A percentile compares a stretch with the other conserved stretches of the same genome.
phyloP scores from a whole-genome alignment of 2,329 filamentous ascomycete species.

The Monosporascus cannonballus region DNA sequence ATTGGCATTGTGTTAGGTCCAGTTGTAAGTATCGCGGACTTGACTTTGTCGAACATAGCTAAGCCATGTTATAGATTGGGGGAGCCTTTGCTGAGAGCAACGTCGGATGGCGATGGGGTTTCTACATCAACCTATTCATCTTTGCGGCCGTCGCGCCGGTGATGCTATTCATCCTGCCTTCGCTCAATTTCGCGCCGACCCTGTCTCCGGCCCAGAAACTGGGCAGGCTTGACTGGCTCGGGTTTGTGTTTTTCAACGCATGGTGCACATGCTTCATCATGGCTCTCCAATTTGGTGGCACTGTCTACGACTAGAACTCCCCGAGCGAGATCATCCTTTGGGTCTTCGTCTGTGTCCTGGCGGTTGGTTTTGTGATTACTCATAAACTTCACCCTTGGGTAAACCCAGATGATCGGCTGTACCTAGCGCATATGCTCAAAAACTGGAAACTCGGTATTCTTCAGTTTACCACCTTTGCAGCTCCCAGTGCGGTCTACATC shows the following conservation, averaged over 20 bases:
- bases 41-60: no score
- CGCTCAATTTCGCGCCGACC: slow-evolving; percentile 14
- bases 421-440: slow-evolving; percentile 35
- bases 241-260: slow-evolving; percentile 34
- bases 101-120: not conserved
- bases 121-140: not conserved
- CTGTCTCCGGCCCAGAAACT: slow-evolving; percentile 22
- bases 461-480: slow-evolving; percentile 25
- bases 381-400: slow-evolving; percentile 35
- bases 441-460: slow-evolving; percentile 30
- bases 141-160: slow-evolving; percentile 12
- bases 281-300: slow-evolving; percentile 42
- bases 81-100: not conserved
- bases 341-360: slow-evolving; percentile 33
- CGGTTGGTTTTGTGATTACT: slow-evolving; percentile 33
- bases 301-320: slow-evolving; percentile 38
- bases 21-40: not conserved
- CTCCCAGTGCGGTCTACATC: slow-evolving; percentile 18
- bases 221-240: slow-evolving; percentile 37
- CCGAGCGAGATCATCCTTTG: slow-evolving; percentile 38
- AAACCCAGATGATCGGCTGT: slow-evolving; percentile 25
- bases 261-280: slow-evolving; percentile 36
- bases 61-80: not conserved
- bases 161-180: slow-evolving; percentile 24
- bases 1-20: slow-evolving; percentile 1